Percentiles rank a stretch among this genome's conserved stretches.
Conservation (phyloP, 306 rosid genomes). For the Fragaria iinumae region DNA sequence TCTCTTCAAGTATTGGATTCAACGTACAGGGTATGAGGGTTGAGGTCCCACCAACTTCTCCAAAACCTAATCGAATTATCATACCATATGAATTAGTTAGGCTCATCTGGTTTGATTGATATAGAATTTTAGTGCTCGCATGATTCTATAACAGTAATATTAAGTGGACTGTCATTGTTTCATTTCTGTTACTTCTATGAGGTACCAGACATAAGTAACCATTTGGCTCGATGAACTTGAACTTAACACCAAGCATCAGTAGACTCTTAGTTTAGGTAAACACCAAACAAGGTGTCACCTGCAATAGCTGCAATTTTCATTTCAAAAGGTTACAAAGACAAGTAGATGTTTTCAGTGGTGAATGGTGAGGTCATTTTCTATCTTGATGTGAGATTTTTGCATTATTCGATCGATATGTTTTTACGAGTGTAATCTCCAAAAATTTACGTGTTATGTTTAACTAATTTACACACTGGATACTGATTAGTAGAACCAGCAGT, state of each 20-base stretch:
- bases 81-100: not conserved
- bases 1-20: not conserved
- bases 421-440: no score
- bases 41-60: slow-evolving; percentile 10
- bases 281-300: not conserved
- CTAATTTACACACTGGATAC: no score
- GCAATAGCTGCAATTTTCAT: not conserved
- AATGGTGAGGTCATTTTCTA: no score
- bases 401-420: no score
- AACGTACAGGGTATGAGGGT: not conserved
- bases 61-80: not conserved
- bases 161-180: not conserved
- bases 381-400: no score
- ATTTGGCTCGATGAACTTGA: not conserved
- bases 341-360: not conserved
- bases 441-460: no score
- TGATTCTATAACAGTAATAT: not conserved
- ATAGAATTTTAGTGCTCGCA: not conserved
- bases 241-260: not conserved
- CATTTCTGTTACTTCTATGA: not conserved
- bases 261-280: not conserved
- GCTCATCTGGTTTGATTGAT: not conserved
- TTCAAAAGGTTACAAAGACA: not conserved
- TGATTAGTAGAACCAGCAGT: no score
- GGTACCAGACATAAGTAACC: not conserved